These are phyloP conservation scores for Pulveroboletus sp. DNA, from an alignment of 768 basidiomycete genomes.

Conservation along the genomic window DNA sequence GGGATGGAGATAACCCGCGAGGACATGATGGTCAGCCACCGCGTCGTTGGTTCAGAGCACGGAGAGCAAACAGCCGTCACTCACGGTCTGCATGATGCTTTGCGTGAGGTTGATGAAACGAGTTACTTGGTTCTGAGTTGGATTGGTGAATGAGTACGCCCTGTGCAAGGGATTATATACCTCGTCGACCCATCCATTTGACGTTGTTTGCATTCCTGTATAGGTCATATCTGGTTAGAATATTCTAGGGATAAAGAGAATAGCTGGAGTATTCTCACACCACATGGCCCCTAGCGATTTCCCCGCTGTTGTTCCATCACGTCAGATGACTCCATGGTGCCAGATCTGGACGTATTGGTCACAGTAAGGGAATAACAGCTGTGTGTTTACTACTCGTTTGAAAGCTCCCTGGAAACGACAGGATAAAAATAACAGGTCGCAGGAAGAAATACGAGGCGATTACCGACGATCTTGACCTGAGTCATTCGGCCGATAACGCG, in stretches of 20 bases:
- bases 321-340: background rate
- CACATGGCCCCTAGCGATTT: background rate
- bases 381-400: too few relatives aligned
- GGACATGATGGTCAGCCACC: background rate
- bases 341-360: background rate
- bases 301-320: background rate
- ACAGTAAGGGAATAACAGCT: background rate
- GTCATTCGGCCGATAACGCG: background rate
- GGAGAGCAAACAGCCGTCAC: background rate
- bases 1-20: conserved; percentile 1
- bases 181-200: background rate
- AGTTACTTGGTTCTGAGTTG: background rate
- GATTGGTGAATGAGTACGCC: background rate
- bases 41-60: background rate
- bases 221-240: background rate
- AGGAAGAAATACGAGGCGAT: background rate
- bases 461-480: background rate
- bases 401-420: background rate
- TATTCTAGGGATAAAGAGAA: background rate
- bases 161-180: background rate
- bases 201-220: background rate
- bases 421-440: background rate
- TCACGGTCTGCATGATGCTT: conserved; percentile 14
- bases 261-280: background rate
- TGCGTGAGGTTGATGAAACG: background rate